Base-by-base conservation (phyloP, 2,329 filamentous ascomycete genomes). In the Colletotrichum magnum region DNA sequence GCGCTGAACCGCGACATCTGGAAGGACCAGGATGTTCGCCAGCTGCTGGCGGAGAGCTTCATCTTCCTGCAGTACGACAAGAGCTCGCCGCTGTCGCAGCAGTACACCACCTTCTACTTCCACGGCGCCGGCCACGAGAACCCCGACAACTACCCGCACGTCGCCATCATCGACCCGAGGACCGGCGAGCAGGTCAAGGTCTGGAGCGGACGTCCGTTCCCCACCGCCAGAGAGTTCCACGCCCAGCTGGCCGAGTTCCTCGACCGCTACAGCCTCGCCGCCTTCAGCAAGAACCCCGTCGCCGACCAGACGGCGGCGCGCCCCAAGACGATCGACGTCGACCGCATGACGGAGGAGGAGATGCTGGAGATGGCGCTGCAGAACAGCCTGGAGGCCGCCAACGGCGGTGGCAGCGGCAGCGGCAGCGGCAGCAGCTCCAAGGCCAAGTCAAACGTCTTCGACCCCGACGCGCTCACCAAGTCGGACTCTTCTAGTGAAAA, bases 121-220 rank as follows among this genome's bases (percentile, higher is more conserved):
- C 84, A 86, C 1, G 85, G 85, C 77, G 88, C 90, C 63, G 85
- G 85, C 51, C 89, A 93, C 73, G 94, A 97, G 75, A 92, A 92
- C 76, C 88, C 90, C n/a, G 93, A 95, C 76, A 94, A 95, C 74
- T 99, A 97, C 78, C 96, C 96, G 6, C 95, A 99, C 78, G 96
- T 98, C 66, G 94, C 94, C 52, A 97, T 99, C 71, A 90, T 99
- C 71, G 96, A 99, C 75, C 96, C 96, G 2, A 89, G 96, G 69
- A 99, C 96, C 0, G 96, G 96, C 70, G 96, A 99, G 81, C 94
- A 98, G 80, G 93, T 99, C 79, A 99, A 99, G 83, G 89, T 95
- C 1, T 98, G 96, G 95, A 94, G 93, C 15, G 95, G 95, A 1
- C 87, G 89, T 9, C 94, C 95, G 1, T 93, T 95, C 62, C 91